Percentiles rank a stretch among this genome's conserved stretches.
Evolutionary conservation across 2,329 filamentous ascomycete genomes (phyloP).

Genomic region (Cytospora leucostoma): DNA sequence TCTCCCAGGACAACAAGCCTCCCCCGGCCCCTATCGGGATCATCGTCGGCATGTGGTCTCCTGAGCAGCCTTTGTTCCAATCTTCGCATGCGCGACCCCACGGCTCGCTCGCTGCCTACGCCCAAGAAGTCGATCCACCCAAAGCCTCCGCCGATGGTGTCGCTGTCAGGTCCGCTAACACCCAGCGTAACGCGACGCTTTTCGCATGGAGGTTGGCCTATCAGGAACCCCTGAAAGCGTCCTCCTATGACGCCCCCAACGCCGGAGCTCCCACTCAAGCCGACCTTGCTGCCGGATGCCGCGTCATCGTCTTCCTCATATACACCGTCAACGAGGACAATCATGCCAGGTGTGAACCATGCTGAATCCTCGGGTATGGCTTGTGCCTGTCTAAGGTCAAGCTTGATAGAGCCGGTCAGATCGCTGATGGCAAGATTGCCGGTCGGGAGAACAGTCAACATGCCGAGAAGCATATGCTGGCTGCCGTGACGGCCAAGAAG

Average conservation of each 20-base stretch:
- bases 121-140: slow-evolving; percentile 98
- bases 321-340: slow-evolving; percentile 90
- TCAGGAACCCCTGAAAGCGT: slow-evolving; percentile 84
- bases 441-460: slow-evolving; percentile 78
- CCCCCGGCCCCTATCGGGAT: slow-evolving; percentile 43
- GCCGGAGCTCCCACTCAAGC: slow-evolving; percentile 74
- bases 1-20: slow-evolving; percentile 79
- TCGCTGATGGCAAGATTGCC: slow-evolving; percentile 83
- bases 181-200: slow-evolving; percentile 78
- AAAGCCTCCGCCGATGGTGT: slow-evolving; percentile 76
- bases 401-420: slow-evolving; percentile 79
- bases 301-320: slow-evolving; percentile 90
- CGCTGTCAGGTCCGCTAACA: slow-evolving; percentile 60
- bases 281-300: slow-evolving; percentile 53
- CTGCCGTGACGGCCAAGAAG: slow-evolving; percentile 77
- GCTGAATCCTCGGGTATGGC: slow-evolving; percentile 82
- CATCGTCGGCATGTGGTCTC: slow-evolving; percentile 38
- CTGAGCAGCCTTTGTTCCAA: slow-evolving; percentile 70
- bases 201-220: slow-evolving; percentile 90
- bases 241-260: slow-evolving; percentile 92
- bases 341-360: slow-evolving; percentile 95
- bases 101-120: slow-evolving; percentile 83
- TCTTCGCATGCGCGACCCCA: slow-evolving; percentile 78
- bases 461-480: slow-evolving; percentile 82
- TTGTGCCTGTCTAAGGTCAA: slow-evolving; percentile 80